Percentiles rank a stretch among this genome's conserved stretches.
Evolutionary conservation across 768 basidiomycete species (phyloP).

Genomic region (Hericium erinaceus): DNA sequence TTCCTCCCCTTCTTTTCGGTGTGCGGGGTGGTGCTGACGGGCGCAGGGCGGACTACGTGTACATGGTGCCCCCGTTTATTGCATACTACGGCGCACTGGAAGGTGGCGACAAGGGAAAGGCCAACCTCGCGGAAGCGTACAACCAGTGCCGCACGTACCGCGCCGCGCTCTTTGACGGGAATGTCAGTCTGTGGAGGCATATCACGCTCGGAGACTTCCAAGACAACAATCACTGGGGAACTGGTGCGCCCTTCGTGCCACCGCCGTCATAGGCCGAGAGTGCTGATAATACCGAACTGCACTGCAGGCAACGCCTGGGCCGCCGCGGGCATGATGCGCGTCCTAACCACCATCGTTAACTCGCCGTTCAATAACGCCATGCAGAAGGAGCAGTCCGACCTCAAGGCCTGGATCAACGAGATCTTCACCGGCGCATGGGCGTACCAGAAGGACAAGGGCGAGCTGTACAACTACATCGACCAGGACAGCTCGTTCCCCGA

Average conservation of each 20-base stretch:
- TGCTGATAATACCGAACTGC: not conserved
- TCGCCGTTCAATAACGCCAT: constrained; percentile 32
- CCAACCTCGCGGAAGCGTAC: constrained; percentile 40
- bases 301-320: constrained; percentile 58
- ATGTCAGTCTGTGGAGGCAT: constrained; percentile 47
- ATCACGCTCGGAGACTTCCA: constrained; percentile 35
- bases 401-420: constrained; percentile 46
- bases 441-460: constrained; percentile 35
- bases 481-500: constrained; percentile 43
- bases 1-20: not conserved
- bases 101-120: constrained; percentile 24
- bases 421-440: constrained; percentile 36
- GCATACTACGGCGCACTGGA: constrained; percentile 52
- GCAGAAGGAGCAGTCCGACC: constrained; percentile 30
- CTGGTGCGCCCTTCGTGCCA: constrained; percentile 26
- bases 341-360: constrained; percentile 42
- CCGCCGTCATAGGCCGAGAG: not conserved
- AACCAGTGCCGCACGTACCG: constrained; percentile 51
- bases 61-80: constrained; percentile 59
- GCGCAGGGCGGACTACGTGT: constrained; percentile 46
- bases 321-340: constrained; percentile 55
- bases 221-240: constrained; percentile 49
- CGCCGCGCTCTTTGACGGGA: constrained; percentile 34
- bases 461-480: constrained; percentile 45
- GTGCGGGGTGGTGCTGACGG: not conserved